Evolutionary conservation across 2,329 filamentous ascomycete species (phyloP).

Genomic region (Xylariaceae sp.): DNA sequence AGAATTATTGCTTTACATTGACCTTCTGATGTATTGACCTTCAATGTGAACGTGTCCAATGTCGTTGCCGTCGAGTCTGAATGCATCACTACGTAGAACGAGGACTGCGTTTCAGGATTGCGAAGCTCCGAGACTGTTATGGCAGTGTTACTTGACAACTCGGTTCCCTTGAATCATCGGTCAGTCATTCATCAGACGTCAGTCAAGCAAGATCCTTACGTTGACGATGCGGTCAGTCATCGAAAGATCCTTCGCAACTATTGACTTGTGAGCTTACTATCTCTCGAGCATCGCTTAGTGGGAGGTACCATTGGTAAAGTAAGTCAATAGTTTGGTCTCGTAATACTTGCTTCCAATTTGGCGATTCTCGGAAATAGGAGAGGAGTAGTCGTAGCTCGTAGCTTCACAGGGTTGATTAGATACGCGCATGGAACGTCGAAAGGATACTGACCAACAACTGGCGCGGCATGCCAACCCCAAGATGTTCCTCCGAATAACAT

Average conservation of each 20-base stretch:
- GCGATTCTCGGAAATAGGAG: slow-evolving; percentile 59
- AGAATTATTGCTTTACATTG: slow-evolving; percentile 22
- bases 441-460: slow-evolving; percentile 41
- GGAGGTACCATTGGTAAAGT: slow-evolving; percentile 49
- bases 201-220: slow-evolving; percentile 12
- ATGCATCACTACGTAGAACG: slow-evolving; percentile 60
- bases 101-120: slow-evolving; percentile 55
- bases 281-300: no score
- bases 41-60: slow-evolving; percentile 51
- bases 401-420: slow-evolving; percentile 28
- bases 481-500: slow-evolving; percentile 66
- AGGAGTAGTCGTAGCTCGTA: slow-evolving; percentile 63
- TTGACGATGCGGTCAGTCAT: slow-evolving; percentile 49
- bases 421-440: neutral
- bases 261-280: neutral
- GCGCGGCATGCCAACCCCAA: slow-evolving; percentile 58
- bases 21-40: slow-evolving; percentile 55
- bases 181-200: neutral
- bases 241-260: slow-evolving; percentile 53
- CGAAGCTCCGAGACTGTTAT: slow-evolving; percentile 55
- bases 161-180: slow-evolving; percentile 39
- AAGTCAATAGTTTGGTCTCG: slow-evolving; percentile 59
- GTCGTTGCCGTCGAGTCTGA: slow-evolving; percentile 49
- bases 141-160: slow-evolving; percentile 49
- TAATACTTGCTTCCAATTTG: slow-evolving; percentile 58